These are phyloP conservation scores for Stylonectria norvegica DNA, from an alignment of 2,329 filamentous ascomycete species.

Conservation along the genomic window DNA sequence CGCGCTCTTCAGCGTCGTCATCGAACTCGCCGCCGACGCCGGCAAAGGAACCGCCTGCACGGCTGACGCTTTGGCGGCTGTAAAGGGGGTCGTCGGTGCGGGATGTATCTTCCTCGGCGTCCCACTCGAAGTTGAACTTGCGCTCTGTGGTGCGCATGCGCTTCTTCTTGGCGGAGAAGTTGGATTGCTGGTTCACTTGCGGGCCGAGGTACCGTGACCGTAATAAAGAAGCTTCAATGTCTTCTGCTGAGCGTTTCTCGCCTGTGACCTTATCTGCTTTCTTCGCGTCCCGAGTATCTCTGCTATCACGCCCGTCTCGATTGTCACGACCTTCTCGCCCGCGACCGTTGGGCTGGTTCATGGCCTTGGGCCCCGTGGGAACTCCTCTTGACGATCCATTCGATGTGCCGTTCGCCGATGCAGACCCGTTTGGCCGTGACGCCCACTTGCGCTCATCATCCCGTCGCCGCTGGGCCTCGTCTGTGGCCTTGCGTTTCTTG, in stretches of 20 bases:
- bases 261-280: conserved; percentile 35
- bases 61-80: conserved; percentile 30
- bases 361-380: conserved; percentile 70
- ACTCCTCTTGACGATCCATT: conserved; percentile 36
- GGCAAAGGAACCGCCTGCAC: conserved; percentile 40
- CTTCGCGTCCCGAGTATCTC: conserved; percentile 24
- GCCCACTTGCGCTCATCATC: conserved; percentile 55
- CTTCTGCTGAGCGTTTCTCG: conserved; percentile 48
- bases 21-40: conserved; percentile 51
- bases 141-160: conserved; percentile 86
- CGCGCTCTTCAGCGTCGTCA: conserved; percentile 57
- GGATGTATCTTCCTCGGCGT: conserved; percentile 82
- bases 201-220: conserved; percentile 87
- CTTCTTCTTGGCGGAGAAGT: conserved; percentile 95
- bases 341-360: conserved; percentile 47
- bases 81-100: conserved; percentile 73
- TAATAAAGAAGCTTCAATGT: conserved; percentile 70
- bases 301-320: conserved; percentile 38
- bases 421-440: conserved; percentile 26
- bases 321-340: conserved; percentile 31
- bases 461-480: conserved; percentile 66
- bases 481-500: conserved; percentile 46
- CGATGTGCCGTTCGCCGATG: conserved; percentile 22
- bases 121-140: conserved; percentile 99
- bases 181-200: conserved; percentile 76